Evolutionary conservation across 1,284 basidiomycete genomes (phyloP).

Genomic region (Sporisorium iseilematis-ciliati): DNA sequence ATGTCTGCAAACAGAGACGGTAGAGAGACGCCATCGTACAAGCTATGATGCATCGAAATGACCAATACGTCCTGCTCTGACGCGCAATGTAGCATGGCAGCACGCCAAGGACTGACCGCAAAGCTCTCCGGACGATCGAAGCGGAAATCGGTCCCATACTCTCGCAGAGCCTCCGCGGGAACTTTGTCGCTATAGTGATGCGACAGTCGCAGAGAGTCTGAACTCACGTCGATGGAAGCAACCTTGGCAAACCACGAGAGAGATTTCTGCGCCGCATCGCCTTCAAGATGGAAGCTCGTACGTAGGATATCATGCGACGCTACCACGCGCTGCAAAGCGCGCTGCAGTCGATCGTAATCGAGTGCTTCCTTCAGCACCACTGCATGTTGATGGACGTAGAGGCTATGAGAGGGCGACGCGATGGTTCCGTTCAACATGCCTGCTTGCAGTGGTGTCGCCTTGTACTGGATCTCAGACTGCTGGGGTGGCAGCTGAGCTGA

Average conservation of each 20-base stretch:
- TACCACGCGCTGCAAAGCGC: slow-evolving; percentile 13
- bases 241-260: slow-evolving; percentile 11
- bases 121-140: slow-evolving; percentile 14
- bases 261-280: not conserved
- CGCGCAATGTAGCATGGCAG: slow-evolving; percentile 10
- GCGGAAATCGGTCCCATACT: slow-evolving; percentile 1
- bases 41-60: slow-evolving; percentile 24
- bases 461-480: not conserved
- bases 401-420: slow-evolving; percentile 2
- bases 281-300: slow-evolving; percentile 17
- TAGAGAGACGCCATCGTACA: slow-evolving; percentile 29
- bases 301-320: slow-evolving; percentile 20
- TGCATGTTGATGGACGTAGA: slow-evolving; percentile 29
- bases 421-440: slow-evolving; percentile 15
- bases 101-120: slow-evolving; percentile 12
- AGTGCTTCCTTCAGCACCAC: slow-evolving; percentile 5
- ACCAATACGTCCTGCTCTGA: slow-evolving; percentile 6
- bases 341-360: slow-evolving; percentile 11
- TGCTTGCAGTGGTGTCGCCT: slow-evolving; percentile 16
- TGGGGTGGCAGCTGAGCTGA: not conserved
- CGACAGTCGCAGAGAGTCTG: not conserved
- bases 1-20: slow-evolving; percentile 20
- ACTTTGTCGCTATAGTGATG: slow-evolving; percentile 1
- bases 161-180: not conserved
- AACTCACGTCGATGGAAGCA: not conserved